Conservation (phyloP, 139 green algal genomes). For the Micractinium conductrix region DNA sequence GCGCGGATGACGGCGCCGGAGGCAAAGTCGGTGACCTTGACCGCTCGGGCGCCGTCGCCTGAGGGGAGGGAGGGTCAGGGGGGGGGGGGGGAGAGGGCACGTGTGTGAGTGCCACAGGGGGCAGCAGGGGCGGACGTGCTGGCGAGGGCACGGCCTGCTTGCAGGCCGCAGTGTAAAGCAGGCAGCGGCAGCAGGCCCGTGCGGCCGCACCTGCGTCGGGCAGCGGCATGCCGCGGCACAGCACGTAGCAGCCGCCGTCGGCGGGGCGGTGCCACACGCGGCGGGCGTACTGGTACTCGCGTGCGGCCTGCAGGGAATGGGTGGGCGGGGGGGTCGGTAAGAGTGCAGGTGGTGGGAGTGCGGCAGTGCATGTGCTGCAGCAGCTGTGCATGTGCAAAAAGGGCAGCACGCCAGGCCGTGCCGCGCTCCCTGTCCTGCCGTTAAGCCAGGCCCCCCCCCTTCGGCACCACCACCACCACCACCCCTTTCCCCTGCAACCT, state of each 20-base stretch:
- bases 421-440: neutral
- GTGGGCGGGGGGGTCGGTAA: neutral
- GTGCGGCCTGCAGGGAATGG: constrained; percentile 20
- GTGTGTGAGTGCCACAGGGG: no score
- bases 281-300: constrained; percentile 74
- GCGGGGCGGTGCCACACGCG: constrained; percentile 66
- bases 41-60: constrained; percentile 31
- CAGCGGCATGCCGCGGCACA: constrained; percentile 25
- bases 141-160: no score
- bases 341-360: neutral
- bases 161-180: no score
- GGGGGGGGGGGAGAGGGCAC: no score
- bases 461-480: neutral
- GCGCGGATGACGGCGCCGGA: constrained; percentile 58
- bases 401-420: no score
- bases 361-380: neutral
- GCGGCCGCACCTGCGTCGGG: neutral
- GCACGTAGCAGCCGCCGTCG: constrained; percentile 69
- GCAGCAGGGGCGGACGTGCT: no score
- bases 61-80: no score
- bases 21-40: constrained; percentile 65
- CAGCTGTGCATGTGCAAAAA: no score
- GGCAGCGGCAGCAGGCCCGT: no score
- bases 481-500: neutral
- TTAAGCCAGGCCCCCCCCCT: neutral